Percentiles rank a stretch among this genome's conserved stretches.
Evolutionary conservation across 2,329 filamentous ascomycete species (phyloP).

Genomic region (Teratosphaeria pseudoeucalypti): DNA sequence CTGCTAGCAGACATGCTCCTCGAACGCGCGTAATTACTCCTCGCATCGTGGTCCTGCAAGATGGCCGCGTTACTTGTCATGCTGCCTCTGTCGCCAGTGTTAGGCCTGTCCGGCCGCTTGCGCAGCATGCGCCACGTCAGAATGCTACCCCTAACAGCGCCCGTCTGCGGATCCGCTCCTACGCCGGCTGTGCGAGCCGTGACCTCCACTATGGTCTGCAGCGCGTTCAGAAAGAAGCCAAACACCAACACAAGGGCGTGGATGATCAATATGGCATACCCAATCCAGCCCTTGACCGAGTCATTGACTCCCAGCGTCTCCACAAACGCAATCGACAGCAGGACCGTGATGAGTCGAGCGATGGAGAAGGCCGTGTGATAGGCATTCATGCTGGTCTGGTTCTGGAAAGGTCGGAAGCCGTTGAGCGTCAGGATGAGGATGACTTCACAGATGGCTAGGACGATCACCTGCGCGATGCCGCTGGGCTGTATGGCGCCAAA

Average conservation of each 20-base stretch:
- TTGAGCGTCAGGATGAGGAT: constrained; percentile 78
- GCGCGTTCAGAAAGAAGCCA: constrained; percentile 83
- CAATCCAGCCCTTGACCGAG: constrained; percentile 83
- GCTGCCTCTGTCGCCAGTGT: constrained; percentile 54
- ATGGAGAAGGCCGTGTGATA: constrained; percentile 80
- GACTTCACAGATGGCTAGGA: constrained; percentile 89
- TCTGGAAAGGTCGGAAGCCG: constrained; percentile 81
- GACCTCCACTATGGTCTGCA: constrained; percentile 86
- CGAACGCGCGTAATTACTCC: constrained; percentile 29
- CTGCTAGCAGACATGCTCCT: constrained; percentile 54
- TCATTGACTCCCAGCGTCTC: constrained; percentile 71
- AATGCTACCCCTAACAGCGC: constrained; percentile 60
- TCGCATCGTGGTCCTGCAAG: constrained; percentile 35
- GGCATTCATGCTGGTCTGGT: constrained; percentile 91
- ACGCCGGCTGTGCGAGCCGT: constrained; percentile 64
- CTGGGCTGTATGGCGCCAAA: constrained; percentile 89
- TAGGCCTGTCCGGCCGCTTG: constrained; percentile 17
- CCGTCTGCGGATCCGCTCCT: constrained; percentile 54
- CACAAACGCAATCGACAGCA: constrained; percentile 57
- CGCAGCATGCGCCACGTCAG: constrained; percentile 49
- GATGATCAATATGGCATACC: constrained; percentile 78
- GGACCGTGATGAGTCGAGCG: constrained; percentile 58
- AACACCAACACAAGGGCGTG: constrained; percentile 79
- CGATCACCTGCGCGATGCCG: constrained; percentile 82
- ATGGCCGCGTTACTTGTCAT: constrained; percentile 76